A percentile compares a stretch with the other conserved stretches of the same genome.
These are phyloP conservation scores for Elsinoe fawcettii DNA, from an alignment of 2,329 filamentous ascomycete species.

Conservation along the genomic window DNA sequence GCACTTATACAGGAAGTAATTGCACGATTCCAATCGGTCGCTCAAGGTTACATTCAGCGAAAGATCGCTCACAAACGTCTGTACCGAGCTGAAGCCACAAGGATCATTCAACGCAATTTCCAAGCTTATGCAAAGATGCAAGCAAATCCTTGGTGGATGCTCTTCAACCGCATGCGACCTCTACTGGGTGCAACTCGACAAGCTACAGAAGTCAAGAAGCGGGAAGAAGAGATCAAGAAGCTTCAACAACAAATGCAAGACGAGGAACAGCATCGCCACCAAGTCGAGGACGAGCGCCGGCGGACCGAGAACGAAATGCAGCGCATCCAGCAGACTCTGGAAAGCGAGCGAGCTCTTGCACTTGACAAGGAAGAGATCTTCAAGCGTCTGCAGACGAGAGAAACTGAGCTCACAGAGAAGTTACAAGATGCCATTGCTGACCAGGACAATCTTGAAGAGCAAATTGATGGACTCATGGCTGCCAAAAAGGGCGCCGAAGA, in stretches of 20 bases:
- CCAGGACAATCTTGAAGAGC: slow-evolving; percentile 86
- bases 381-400: slow-evolving; percentile 85
- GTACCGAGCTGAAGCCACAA: slow-evolving; percentile 87
- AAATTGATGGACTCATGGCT: slow-evolving; percentile 78
- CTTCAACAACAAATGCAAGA: slow-evolving; percentile 75
- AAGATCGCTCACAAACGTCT: slow-evolving; percentile 85
- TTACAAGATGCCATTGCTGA: slow-evolving; percentile 86
- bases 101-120: slow-evolving; percentile 92
- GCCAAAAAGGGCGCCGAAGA: slow-evolving; percentile 85
- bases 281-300: slow-evolving; percentile 82
- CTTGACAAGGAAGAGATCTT: slow-evolving; percentile 99
- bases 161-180: slow-evolving; percentile 92
- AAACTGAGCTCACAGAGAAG: slow-evolving; percentile 87
- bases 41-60: slow-evolving; percentile 81
- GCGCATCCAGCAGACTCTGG: slow-evolving; percentile 84
- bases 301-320: slow-evolving; percentile 81
- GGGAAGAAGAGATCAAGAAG: slow-evolving; percentile 85
- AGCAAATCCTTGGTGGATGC: slow-evolving; percentile 93
- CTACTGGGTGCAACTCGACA: slow-evolving; percentile 86
- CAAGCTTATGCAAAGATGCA: slow-evolving; percentile 83
- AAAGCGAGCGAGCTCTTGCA: slow-evolving; percentile 90
- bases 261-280: slow-evolving; percentile 66
- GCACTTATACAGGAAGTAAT: slow-evolving; percentile 90
- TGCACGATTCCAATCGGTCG: slow-evolving; percentile 83
- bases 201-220: slow-evolving; percentile 85